Evolutionary conservation across 257 asterid genomes (phyloP).

Genomic region (Galeopsis tetrahit): DNA sequence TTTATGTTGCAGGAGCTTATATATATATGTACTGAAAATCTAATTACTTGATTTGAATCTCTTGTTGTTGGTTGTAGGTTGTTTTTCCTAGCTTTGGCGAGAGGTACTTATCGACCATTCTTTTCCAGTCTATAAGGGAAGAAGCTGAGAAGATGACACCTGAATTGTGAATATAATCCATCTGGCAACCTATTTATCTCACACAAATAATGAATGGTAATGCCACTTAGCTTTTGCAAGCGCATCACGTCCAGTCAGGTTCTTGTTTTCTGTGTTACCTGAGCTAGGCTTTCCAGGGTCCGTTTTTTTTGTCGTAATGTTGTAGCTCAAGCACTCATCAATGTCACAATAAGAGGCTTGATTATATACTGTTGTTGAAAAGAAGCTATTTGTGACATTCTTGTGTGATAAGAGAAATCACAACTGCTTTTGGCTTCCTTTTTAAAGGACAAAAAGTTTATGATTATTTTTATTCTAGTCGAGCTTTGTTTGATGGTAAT

Average conservation of each 20-base stretch:
- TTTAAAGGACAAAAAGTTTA: not conserved
- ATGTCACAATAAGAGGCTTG: not conserved
- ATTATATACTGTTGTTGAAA: not conserved
- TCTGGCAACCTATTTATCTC: not conserved
- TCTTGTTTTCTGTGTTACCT: not conserved
- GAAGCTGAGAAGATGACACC: conserved; percentile 92
- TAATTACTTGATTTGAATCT: not conserved
- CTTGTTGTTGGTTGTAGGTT: conserved; percentile 56
- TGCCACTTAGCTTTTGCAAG: not conserved
- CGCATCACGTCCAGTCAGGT: too few species aligned
- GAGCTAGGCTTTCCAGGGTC: conserved; percentile 1
- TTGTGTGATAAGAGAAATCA: not conserved
- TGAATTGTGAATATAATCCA: conserved; percentile 47
- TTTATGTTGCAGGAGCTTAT: not conserved
- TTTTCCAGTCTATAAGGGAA: conserved; percentile 90
- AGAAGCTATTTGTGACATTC: not conserved
- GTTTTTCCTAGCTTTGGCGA: conserved; percentile 98
- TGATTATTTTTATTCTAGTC: not conserved
- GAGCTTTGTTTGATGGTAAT: not conserved
- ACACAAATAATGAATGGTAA: conserved; percentile 15
- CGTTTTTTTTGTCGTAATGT: not conserved
- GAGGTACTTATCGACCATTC: conserved; percentile 83
- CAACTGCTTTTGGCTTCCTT: not conserved
- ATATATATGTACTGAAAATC: not conserved
- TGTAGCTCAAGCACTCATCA: not conserved